Evolutionary conservation across 345 rosid species (phyloP), one percentile per base, ranked within the genome.

Genomic region (Eucalyptus camaldulensis): DNA sequence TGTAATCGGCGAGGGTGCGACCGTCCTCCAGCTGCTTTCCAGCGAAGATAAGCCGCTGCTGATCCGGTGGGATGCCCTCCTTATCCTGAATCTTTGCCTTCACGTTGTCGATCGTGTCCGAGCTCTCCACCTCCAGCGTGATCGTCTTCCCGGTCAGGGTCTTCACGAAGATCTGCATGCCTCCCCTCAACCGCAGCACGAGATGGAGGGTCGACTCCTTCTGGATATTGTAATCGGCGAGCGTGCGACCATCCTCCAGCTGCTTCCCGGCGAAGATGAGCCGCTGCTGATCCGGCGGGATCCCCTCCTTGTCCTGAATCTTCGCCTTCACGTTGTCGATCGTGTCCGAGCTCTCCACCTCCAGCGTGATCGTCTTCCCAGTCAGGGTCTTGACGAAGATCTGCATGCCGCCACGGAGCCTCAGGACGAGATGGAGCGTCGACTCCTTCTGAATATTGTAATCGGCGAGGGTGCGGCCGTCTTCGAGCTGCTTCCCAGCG

Each of bases 361-460:
- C 91, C 2, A 89, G 87, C 1, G 91, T 89, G 22, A 89, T 87
- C 2, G 91, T 89, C 91, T 89, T 89, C 22, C 91, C 91, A 2
- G 91, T 89, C 13, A 90, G 87, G 80, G 91, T 90, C 86, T 90
- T 90, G 2, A 90, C 91, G 50, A 90, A 90, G 7, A 90, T 90
- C 86, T 90, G 91, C 91, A 90, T 40, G 43, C 43, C 43, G 43
- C 43, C 43, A 6, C 43, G 6, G 7, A 43, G 6, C 43, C 43
- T 6, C 43, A 43, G 43, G 7, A 43, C 43, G 3, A 90, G 85
- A 12, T 90, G 91, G 29, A 90, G 88, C 4, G 91, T 90, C 3
- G 91, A 90, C 60, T 90, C 91, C 83, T 90, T 90, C 85, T 90
- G 91, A 3, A 90, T 90, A 44, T 90, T 90, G 72, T 90, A 90